These are phyloP conservation scores for Pestalotiopsis sp. DNA, from an alignment of 2,329 filamentous ascomycete genomes.

Conservation along the genomic window DNA sequence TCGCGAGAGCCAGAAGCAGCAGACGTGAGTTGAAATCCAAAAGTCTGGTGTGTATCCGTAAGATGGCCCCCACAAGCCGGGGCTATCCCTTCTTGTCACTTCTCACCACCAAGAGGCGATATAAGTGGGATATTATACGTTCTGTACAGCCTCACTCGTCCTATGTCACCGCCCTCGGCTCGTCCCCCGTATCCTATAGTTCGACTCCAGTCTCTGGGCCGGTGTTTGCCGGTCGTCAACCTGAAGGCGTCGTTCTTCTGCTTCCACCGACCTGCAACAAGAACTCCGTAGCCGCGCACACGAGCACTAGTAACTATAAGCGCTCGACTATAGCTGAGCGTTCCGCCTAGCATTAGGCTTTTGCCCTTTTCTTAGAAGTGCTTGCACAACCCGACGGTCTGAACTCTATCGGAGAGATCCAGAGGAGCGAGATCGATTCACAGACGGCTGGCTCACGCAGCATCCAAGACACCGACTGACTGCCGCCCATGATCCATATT, in stretches of 20 bases:
- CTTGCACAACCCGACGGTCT: not conserved
- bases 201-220: not conserved
- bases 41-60: not conserved
- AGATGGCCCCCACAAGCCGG: not conserved
- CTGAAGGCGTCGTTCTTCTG: not conserved
- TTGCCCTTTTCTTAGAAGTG: not conserved
- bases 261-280: not conserved
- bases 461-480: not conserved
- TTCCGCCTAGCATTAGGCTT: not conserved
- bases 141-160: not conserved
- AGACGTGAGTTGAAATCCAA: not conserved
- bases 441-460: not conserved
- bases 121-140: not conserved
- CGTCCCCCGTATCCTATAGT: not conserved
- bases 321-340: not conserved
- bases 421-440: not conserved
- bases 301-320: not conserved
- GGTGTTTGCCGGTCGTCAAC: not conserved
- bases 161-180: not conserved
- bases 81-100: not conserved
- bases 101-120: not conserved
- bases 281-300: not conserved
- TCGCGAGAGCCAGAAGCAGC: not conserved
- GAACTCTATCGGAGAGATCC: not conserved
- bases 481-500: not conserved